Evolutionary conservation across 1,284 basidiomycete species (phyloP).

Genomic region (Agaricales sp.): DNA sequence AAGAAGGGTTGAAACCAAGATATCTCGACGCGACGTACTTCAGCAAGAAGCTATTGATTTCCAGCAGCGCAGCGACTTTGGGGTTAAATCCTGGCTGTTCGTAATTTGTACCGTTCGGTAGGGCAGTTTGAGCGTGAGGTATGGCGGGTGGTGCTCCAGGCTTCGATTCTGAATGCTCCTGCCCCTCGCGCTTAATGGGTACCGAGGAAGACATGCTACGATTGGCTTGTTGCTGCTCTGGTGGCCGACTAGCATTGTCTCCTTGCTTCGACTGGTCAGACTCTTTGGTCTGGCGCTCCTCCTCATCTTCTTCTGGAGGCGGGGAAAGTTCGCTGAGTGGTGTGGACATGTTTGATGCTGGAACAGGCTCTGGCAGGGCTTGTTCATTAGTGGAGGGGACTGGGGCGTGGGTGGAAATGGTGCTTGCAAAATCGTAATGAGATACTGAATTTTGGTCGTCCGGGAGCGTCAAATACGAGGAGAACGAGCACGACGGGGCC

Average conservation of each 20-base stretch:
- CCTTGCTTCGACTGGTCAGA: no score
- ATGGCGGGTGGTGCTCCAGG: no score
- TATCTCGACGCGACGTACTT: constrained; percentile 30
- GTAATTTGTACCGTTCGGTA: constrained; percentile 10
- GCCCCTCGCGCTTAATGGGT: neutral
- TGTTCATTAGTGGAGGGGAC: constrained; percentile 15
- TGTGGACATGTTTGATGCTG: constrained; percentile 40
- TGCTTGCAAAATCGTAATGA: no score
- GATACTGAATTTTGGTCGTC: no score
- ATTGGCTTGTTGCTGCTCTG: no score
- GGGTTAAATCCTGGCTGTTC: constrained; percentile 21
- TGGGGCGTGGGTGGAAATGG: no score
- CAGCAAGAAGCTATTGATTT: constrained; percentile 55
- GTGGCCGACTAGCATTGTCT: neutral
- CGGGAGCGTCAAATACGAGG: no score
- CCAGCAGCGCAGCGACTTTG: constrained; percentile 49
- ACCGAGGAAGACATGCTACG: no score
- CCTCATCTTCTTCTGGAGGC: constrained; percentile 19
- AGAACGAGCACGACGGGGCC: no score
- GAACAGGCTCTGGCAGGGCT: constrained; percentile 18
- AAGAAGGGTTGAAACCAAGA: constrained; percentile 8
- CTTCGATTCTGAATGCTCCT: neutral
- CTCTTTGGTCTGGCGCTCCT: constrained; percentile 13
- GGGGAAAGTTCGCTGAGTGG: constrained; percentile 64
- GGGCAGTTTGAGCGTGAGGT: constrained; percentile 4